Percentiles rank a stretch among this genome's conserved stretches.
Conservation (phyloP, 768 basidiomycete species). For the Cystofilobasidium bisporidii region DNA sequence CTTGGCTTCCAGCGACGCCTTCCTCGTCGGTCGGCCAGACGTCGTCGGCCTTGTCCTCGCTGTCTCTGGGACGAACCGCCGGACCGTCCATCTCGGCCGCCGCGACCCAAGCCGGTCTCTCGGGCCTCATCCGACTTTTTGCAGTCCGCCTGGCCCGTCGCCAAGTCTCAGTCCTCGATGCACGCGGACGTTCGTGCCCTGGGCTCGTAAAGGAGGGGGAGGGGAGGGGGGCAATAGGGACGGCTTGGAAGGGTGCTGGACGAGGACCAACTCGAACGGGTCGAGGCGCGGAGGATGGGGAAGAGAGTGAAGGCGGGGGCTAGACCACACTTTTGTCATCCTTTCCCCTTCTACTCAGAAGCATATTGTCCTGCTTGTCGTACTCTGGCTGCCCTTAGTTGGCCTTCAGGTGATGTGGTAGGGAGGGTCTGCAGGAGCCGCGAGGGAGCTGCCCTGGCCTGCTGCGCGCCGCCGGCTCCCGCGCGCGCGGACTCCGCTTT, state of each 20-base stretch:
- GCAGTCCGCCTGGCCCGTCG: slow-evolving; percentile 26
- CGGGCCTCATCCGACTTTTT: slow-evolving; percentile 35
- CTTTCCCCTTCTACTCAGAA: too few relatives aligned
- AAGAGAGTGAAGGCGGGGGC: neutral
- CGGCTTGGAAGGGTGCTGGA: neutral
- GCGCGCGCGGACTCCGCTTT: too few relatives aligned
- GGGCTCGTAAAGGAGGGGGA: slow-evolving; percentile 13
- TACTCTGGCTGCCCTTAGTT: too few relatives aligned
- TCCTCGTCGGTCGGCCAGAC: neutral
- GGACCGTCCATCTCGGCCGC: slow-evolving; percentile 32
- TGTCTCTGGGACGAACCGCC: slow-evolving; percentile 34
- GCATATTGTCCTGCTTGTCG: too few relatives aligned
- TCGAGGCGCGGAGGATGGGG: neutral
- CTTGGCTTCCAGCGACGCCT: neutral
- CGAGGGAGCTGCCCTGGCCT: too few relatives aligned
- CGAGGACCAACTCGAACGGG: neutral
- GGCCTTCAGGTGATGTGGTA: too few relatives aligned
- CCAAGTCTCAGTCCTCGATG: slow-evolving; percentile 35
- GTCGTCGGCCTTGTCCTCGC: slow-evolving; percentile 14
- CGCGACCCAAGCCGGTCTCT: slow-evolving; percentile 35
- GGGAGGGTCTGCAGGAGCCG: too few relatives aligned
- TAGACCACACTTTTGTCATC: too few relatives aligned
- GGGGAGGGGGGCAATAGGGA: neutral
- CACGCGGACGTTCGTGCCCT: slow-evolving; percentile 34
- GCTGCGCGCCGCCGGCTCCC: too few relatives aligned